Percentiles rank a stretch among this genome's conserved stretches.
These are phyloP conservation scores for Puccinia horiana DNA, from an alignment of 1,284 basidiomycete genomes.

Conservation along the genomic window DNA sequence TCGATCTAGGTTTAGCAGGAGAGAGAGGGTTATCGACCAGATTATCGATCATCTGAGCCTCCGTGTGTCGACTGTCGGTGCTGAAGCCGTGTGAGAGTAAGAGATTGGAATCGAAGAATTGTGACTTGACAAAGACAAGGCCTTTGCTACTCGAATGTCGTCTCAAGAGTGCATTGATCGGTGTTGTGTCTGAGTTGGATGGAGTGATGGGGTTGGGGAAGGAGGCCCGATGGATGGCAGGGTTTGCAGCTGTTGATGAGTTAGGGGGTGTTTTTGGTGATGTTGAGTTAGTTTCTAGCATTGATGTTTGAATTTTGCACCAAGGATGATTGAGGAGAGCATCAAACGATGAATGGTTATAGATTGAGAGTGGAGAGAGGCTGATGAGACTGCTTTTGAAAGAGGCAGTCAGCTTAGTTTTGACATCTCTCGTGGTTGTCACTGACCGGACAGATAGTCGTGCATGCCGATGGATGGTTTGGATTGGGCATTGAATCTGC, in stretches of 20 bases:
- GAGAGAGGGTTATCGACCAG: not conserved
- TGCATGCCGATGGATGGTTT: constrained; percentile 21
- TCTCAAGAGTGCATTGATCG: not conserved
- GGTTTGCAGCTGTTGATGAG: not conserved
- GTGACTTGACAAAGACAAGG: constrained; percentile 23
- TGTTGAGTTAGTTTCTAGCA: not conserved
- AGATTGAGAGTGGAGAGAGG: constrained; percentile 24
- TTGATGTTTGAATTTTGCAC: constrained; percentile 50
- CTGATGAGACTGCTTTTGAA: constrained; percentile 12
- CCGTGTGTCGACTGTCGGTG: not conserved
- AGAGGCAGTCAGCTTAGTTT: not conserved
- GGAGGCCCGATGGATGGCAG: not conserved
- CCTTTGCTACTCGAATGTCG: constrained; percentile 2
- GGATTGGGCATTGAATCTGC: constrained; percentile 30
- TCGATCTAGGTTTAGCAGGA: not conserved
- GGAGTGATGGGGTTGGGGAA: not conserved
- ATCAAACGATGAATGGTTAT: constrained; percentile 53
- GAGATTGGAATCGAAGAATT: constrained; percentile 14
- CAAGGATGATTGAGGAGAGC: constrained; percentile 51
- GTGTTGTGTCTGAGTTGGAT: not conserved
- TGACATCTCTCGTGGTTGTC: not conserved
- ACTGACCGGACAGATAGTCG: constrained; percentile 33
- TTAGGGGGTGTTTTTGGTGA: not conserved
- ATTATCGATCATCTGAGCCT: not conserved
- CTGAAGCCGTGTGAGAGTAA: constrained; percentile 4